phyloP scores from a whole-genome alignment of 768 basidiomycete species.

The Phanerochaete carnosa region DNA sequence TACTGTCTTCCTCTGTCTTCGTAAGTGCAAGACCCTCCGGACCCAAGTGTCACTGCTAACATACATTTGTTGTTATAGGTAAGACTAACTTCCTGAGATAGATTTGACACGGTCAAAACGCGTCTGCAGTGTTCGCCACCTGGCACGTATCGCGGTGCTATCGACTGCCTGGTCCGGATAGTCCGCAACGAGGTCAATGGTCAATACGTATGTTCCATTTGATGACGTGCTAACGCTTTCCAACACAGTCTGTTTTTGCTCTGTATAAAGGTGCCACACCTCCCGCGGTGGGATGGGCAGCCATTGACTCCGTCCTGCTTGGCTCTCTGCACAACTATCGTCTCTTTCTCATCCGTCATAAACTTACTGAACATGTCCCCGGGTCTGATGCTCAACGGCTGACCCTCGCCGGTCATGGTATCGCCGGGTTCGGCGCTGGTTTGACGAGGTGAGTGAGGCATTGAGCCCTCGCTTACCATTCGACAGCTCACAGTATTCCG shows the following conservation, averaged over 20 bases:
- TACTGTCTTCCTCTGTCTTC: neutral
- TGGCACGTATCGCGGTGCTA: conserved; percentile 58
- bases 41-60: too few species aligned
- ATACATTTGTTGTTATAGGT: too few species aligned
- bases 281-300: conserved; percentile 70
- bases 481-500: neutral
- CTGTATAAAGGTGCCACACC: conserved; percentile 76
- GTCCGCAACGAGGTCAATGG: conserved; percentile 53
- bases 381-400: conserved; percentile 45
- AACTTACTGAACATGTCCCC: conserved; percentile 50
- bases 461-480: conserved; percentile 3
- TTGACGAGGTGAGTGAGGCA: conserved; percentile 66
- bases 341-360: conserved; percentile 48
- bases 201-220: neutral
- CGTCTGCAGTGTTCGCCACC: conserved; percentile 67
- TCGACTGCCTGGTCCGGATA: conserved; percentile 56
- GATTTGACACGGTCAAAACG: conserved; percentile 74
- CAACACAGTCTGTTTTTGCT: conserved; percentile 52
- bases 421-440: conserved; percentile 67
- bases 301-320: conserved; percentile 66
- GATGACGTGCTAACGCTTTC: neutral
- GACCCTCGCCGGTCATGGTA: conserved; percentile 60
- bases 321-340: conserved; percentile 75
- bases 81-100: conserved; percentile 17
- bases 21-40: neutral